These are phyloP conservation scores for Croton setiger DNA, from an alignment of 441 rosid genomes.

Conservation along the genomic window DNA sequence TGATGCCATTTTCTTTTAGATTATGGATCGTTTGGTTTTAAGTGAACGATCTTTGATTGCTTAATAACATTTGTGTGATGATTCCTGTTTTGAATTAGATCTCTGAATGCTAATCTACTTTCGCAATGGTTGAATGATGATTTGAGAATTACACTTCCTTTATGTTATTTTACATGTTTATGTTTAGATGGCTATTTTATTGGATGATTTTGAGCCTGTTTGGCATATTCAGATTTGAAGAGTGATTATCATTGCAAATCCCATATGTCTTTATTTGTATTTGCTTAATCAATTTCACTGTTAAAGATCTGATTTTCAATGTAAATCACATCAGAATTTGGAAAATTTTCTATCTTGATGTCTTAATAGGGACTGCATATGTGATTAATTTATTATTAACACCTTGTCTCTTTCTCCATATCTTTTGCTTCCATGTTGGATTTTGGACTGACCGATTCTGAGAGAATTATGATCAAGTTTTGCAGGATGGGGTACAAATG, in stretches of 20 bases:
- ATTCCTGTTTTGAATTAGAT: background rate
- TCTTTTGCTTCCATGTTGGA: background rate
- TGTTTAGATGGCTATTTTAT: no score
- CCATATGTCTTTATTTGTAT: no score
- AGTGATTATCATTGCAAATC: background rate
- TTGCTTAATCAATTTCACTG: background rate
- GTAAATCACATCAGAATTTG: background rate
- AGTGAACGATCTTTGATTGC: background rate
- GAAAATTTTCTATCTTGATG: background rate
- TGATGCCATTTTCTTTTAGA: background rate
- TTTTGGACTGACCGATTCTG: background rate
- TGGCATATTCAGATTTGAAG: background rate
- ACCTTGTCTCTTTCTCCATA: background rate
- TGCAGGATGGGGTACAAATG: conserved; percentile 95
- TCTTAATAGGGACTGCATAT: background rate
- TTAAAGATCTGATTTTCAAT: background rate
- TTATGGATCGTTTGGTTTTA: background rate
- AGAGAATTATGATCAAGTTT: conserved; percentile 17
- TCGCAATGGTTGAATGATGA: background rate
- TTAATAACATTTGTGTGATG: no score
- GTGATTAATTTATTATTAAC: background rate
- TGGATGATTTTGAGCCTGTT: background rate
- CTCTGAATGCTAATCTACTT: background rate
- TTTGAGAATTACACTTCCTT: background rate
- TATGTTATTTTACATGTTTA: no score